Conservation (phyloP, 2,329 filamentous ascomycete species). For the Emmonsiellopsis sp. region DNA sequence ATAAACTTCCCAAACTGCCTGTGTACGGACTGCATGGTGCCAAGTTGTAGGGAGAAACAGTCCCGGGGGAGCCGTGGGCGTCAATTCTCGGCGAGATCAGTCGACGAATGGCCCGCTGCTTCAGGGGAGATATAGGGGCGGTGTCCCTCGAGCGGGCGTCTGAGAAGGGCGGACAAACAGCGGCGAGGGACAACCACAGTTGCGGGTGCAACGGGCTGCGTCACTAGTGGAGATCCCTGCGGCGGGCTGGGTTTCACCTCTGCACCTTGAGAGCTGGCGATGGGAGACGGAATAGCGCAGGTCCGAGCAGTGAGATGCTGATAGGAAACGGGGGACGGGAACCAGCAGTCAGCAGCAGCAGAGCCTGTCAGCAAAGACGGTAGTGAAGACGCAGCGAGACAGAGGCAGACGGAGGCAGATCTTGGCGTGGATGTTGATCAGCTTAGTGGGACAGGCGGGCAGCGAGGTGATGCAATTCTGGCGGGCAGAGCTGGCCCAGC, state of each 20-base stretch:
- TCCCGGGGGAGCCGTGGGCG: neutral
- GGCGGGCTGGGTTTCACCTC: neutral
- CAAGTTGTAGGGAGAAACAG: neutral
- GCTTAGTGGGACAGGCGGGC: too few species aligned
- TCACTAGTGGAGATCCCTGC: slow-evolving; percentile 6
- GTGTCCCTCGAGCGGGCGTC: too few species aligned
- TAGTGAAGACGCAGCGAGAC: too few species aligned
- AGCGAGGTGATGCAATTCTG: too few species aligned
- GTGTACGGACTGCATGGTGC: slow-evolving; percentile 47
- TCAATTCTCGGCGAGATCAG: neutral
- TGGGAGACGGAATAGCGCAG: neutral
- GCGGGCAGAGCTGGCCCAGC: too few species aligned
- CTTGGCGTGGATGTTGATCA: too few species aligned
- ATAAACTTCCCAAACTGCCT: slow-evolving; percentile 65
- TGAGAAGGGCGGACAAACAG: neutral
- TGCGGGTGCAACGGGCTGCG: slow-evolving; percentile 9
- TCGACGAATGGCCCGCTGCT: neutral
- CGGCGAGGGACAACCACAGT: neutral
- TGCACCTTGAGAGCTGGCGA: neutral
- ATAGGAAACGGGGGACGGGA: too few species aligned
- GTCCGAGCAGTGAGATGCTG: neutral
- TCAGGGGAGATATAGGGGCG: too few species aligned
- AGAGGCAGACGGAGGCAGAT: too few species aligned
- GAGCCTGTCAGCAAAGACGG: too few species aligned
- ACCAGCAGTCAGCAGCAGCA: too few species aligned